phyloP scores from a whole-genome alignment of 257 asterid genomes.

The Ajuga chamaepitys region DNA sequence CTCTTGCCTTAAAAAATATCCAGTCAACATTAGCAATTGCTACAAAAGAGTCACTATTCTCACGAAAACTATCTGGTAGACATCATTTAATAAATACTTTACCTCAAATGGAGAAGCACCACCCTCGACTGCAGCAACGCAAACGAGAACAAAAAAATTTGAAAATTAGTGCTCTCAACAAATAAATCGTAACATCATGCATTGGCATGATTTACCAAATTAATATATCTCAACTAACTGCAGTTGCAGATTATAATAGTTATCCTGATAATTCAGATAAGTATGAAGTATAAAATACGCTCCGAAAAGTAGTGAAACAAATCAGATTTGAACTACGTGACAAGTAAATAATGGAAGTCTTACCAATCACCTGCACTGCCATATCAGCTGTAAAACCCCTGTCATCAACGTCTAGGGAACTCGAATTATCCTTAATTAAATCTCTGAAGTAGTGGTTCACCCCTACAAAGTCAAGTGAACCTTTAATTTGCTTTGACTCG shows the following conservation, averaged over 20 bases:
- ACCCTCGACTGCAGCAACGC: constrained; percentile 1
- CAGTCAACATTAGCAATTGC: constrained; percentile 3
- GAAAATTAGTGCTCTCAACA: neutral
- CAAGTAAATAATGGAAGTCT: neutral
- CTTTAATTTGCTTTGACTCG: constrained; percentile 39
- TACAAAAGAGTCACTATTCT: neutral
- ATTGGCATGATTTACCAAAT: neutral
- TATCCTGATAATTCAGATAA: too few relatives aligned
- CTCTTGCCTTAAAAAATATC: constrained; percentile 60
- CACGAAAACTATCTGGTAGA: neutral
- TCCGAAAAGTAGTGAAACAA: neutral
- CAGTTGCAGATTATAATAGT: too few relatives aligned
- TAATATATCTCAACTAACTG: too few relatives aligned
- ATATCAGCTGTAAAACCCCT: constrained; percentile 26
- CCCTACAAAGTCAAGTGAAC: constrained; percentile 44
- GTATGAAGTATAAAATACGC: neutral
- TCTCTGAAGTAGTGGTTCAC: constrained; percentile 32
- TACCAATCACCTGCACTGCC: constrained; percentile 19
- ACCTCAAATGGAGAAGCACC: constrained; percentile 2
- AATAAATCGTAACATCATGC: neutral
- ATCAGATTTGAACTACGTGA: neutral
- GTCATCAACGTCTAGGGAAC: neutral
- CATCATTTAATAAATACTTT: neutral
- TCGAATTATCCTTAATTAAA: constrained; percentile 20
- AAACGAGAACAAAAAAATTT: too few relatives aligned